A percentile compares a stretch with the other conserved stretches of the same genome.
Evolutionary conservation across 345 rosid species (phyloP).

Genomic region (Syzygium grande): DNA sequence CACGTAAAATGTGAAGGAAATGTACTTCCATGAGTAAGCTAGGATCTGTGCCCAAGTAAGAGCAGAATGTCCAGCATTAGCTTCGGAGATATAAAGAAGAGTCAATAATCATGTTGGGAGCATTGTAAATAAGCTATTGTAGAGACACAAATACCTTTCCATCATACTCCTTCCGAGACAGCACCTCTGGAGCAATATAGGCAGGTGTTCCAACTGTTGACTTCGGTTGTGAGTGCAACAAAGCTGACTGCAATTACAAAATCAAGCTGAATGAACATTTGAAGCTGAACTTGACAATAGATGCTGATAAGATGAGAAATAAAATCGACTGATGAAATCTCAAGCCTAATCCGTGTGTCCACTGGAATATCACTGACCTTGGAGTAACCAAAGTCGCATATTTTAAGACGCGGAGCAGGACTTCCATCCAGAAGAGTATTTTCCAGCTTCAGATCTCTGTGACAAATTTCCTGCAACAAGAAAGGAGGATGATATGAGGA

Average conservation of each 20-base stretch:
- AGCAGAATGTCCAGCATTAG: background rate
- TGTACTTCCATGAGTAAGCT: background rate
- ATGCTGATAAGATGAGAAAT: background rate
- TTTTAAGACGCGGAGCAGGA: conserved; percentile 8
- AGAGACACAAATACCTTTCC: conserved; percentile 44
- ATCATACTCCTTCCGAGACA: conserved; percentile 57
- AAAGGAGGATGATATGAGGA: background rate
- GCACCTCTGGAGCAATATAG: conserved; percentile 68
- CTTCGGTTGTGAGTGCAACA: conserved; percentile 64
- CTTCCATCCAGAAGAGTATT: conserved; percentile 16
- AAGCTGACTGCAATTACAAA: conserved; percentile 36
- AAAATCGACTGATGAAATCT: background rate
- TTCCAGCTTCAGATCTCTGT: conserved; percentile 15
- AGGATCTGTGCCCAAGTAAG: background rate
- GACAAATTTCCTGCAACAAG: conserved; percentile 11
- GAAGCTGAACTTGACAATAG: background rate
- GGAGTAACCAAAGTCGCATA: conserved; percentile 18
- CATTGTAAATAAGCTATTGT: background rate
- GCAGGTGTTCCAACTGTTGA: conserved; percentile 80
- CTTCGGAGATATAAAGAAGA: background rate
- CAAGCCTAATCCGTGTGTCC: background rate
- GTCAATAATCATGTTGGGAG: background rate
- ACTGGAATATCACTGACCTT: conserved; percentile 2
- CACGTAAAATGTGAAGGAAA: background rate
- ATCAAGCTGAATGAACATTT: background rate